Percentiles rank a stretch among this genome's conserved stretches.
These are phyloP conservation scores for Wickerhamiella shivajii DNA, from an alignment of 805 yeast species.

Conservation along the genomic window DNA sequence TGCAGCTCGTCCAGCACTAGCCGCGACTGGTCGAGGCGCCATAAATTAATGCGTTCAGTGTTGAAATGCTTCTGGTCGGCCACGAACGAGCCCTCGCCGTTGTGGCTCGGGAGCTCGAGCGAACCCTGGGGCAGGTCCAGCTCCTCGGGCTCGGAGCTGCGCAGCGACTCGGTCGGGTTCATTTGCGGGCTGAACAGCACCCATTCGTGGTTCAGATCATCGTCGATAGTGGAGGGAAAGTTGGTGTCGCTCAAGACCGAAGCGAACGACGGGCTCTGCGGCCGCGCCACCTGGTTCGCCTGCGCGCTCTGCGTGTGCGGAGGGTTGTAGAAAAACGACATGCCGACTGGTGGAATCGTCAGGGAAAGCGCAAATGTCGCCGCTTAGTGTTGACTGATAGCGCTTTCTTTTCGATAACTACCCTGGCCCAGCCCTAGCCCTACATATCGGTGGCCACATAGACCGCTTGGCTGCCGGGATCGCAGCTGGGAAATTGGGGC, in stretches of 20 bases:
- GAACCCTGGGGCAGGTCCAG: conserved; percentile 23
- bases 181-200: conserved; percentile 26
- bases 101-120: conserved; percentile 25
- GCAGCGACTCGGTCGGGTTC: background rate
- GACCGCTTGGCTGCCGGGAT: too few relatives aligned
- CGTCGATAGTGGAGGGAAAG: conserved; percentile 1
- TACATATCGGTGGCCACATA: too few relatives aligned
- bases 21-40: conserved; percentile 29
- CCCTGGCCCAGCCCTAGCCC: too few relatives aligned
- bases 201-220: conserved; percentile 24
- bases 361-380: background rate
- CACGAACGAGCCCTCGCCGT: conserved; percentile 24
- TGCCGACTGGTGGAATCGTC: background rate
- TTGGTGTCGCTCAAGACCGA: conserved; percentile 7
- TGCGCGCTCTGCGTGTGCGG: background rate
- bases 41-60: conserved; percentile 27
- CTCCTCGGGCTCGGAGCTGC: conserved; percentile 17
- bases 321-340: background rate
- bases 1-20: conserved; percentile 21
- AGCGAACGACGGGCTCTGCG: conserved; percentile 4
- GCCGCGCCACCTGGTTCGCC: background rate
- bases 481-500: too few relatives aligned
- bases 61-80: conserved; percentile 17
- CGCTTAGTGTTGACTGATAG: background rate
- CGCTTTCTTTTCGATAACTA: background rate